Evolutionary conservation across 257 asterid genomes (phyloP).

Genomic region (Haberlea rhodopensis): DNA sequence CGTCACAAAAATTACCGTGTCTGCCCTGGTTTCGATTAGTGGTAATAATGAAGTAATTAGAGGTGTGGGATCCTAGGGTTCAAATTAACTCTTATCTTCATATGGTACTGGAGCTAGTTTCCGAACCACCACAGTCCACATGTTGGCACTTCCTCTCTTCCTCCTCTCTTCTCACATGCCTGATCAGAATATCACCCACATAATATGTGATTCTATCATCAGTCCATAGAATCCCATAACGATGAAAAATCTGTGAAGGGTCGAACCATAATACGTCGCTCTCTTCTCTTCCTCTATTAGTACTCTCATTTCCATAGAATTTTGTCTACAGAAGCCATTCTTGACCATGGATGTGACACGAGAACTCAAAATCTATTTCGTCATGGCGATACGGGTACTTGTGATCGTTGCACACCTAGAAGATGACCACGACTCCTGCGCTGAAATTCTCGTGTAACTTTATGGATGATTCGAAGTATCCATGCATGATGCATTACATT

Average conservation of each 20-base stretch:
- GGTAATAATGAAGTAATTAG: too few species aligned
- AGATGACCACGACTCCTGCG: conserved; percentile 46
- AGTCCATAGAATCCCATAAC: conserved; percentile 38
- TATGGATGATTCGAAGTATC: conserved; percentile 37
- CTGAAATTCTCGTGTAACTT: conserved; percentile 38
- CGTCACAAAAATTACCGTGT: too few species aligned
- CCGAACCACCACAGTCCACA: too few species aligned
- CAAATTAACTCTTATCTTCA: too few species aligned
- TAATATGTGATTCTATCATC: conserved; percentile 27
- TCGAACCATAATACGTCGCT: conserved; percentile 37
- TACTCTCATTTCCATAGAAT: conserved; percentile 41
- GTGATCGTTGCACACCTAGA: conserved; percentile 33
- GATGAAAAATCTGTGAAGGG: conserved; percentile 40
- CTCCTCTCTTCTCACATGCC: conserved; percentile 33
- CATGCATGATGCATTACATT: conserved; percentile 32
- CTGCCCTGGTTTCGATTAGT: too few species aligned
- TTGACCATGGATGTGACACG: conserved; percentile 33
- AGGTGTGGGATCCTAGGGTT: neutral
- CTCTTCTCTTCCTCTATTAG: conserved; percentile 41
- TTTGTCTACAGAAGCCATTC: conserved; percentile 40
- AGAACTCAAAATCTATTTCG: conserved; percentile 45
- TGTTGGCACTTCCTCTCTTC: too few species aligned
- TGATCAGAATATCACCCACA: conserved; percentile 39
- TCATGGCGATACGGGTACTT: conserved; percentile 36
- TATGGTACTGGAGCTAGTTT: neutral